phyloP scores from a whole-genome alignment of 805 yeast genomes.

The Candida loeiensis region DNA sequence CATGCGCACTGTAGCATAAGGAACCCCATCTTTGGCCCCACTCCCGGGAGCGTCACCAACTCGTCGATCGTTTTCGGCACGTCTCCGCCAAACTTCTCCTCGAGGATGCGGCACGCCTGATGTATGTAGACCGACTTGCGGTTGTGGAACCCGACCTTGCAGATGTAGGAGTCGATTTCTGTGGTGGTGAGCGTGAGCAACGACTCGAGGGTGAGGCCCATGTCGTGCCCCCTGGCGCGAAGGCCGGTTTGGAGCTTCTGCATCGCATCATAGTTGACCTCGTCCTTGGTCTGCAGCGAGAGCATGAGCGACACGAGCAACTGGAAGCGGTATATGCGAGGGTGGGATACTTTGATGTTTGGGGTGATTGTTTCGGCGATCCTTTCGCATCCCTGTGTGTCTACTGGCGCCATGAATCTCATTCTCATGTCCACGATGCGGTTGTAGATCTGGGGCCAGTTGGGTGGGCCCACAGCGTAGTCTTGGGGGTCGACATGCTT shows the following conservation, averaged over 20 bases:
- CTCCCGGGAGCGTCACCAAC: slow-evolving; percentile 74
- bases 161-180: slow-evolving; percentile 63
- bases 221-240: slow-evolving; percentile 29
- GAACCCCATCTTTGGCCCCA: slow-evolving; percentile 94
- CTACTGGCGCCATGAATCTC: slow-evolving; percentile 76
- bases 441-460: slow-evolving; percentile 56
- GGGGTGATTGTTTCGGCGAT: slow-evolving; percentile 45
- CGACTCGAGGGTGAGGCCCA: slow-evolving; percentile 59
- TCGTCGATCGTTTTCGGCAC: slow-evolving; percentile 70
- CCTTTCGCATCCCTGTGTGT: slow-evolving; percentile 78
- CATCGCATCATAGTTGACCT: slow-evolving; percentile 75
- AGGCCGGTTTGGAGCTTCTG: slow-evolving; percentile 50
- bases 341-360: slow-evolving; percentile 26
- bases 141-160: slow-evolving; percentile 81
- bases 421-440: slow-evolving; percentile 65
- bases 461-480: slow-evolving; percentile 25
- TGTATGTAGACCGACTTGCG: slow-evolving; percentile 73
- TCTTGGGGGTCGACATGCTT: slow-evolving; percentile 2
- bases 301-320: slow-evolving; percentile 77
- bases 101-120: slow-evolving; percentile 52
- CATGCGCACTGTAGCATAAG: slow-evolving; percentile 79
- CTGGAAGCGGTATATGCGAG: slow-evolving; percentile 59
- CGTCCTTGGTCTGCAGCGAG: slow-evolving; percentile 91
- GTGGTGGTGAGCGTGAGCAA: slow-evolving; percentile 47
- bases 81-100: slow-evolving; percentile 54